phyloP scores from a whole-genome alignment of 2,329 filamentous ascomycete genomes.

The Davidsoniella neocaledoniae region DNA sequence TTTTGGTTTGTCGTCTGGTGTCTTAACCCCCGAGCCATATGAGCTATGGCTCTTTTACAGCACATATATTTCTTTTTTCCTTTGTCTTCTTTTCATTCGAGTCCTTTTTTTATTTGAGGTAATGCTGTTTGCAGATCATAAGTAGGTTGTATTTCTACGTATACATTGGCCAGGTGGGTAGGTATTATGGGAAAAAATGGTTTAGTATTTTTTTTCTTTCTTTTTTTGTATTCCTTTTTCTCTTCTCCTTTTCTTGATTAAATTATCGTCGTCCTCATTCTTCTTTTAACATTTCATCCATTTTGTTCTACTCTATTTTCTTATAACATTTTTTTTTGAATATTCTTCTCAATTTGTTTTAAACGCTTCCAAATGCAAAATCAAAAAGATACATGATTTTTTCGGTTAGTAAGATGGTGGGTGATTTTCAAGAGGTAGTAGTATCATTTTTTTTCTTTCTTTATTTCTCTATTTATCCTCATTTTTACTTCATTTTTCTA shows the following conservation, averaged over 20 bases:
- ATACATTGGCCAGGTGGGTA: slow-evolving; percentile 4
- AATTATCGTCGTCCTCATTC: slow-evolving; percentile 1
- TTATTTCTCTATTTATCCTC: no score
- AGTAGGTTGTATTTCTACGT: slow-evolving; percentile 10
- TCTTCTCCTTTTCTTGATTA: slow-evolving; percentile 6
- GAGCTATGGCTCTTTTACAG: background rate
- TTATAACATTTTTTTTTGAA: background rate
- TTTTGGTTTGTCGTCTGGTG: slow-evolving; percentile 17
- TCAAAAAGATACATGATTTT: no score
- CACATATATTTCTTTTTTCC: background rate
- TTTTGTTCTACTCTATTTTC: background rate
- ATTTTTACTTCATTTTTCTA: no score
- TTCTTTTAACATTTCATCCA: background rate
- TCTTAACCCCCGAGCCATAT: background rate
- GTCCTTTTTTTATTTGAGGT: slow-evolving; percentile 11
- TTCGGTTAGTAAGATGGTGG: no score
- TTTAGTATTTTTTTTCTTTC: slow-evolving; percentile 6
- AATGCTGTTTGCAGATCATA: slow-evolving; percentile 4
- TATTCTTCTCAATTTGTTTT: slow-evolving; percentile 3
- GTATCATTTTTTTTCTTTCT: background rate
- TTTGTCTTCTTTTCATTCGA: slow-evolving; percentile 19
- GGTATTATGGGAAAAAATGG: slow-evolving; percentile 7
- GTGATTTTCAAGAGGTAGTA: no score
- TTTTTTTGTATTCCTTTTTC: background rate
- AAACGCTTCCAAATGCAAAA: background rate